Base-by-base conservation (phyloP, 768 basidiomycete genomes). In the Trametes sanguinea region DNA sequence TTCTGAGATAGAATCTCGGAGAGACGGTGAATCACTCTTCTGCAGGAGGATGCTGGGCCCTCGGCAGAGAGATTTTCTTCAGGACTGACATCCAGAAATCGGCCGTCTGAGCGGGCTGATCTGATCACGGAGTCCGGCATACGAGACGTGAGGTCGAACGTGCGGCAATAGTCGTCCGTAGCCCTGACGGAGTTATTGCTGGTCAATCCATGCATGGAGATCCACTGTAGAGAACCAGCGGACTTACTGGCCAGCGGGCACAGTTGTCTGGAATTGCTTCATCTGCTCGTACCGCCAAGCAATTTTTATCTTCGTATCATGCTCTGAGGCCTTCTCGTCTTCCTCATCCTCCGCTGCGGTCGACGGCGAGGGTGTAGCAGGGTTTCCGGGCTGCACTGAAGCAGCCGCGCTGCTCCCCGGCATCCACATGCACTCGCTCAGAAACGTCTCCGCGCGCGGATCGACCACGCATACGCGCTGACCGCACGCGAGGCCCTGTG, bases 201-300 rank as follows among this genome's bases (percentile, higher is more conserved):
- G 46, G 45, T 62, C 48, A 55, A 52, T 62, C 51, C 61, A 62
- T 61, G 53, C 54, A 57, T 51, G 57, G 16, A 32, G 46, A 61
- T 30, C 48, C 35, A 35, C 30, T 8, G 8, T n/a, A n/a, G n/a
- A 6, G 29, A 2, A 27, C 7, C 6, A 17, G 1, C 40, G 16
- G 71, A 83, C 85, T 72, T 80, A 83, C 80, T 76, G 75, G 64
- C 76, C 75, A 51, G 77, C 64, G 40, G 78, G 71, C 22, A 94
- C 86, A 2, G 92, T 94, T 4, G 95, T 97, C 76, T 92, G 85
- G 73, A 97, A 96, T 75, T 81, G 87, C 76, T 89, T 92, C 91
- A 98, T 91, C 60, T 87, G 83, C 69, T 94, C 93, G 74, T 99
- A 99, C 71, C 97, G 83, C 92, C 97, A 99, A 33, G 97, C 97